These are phyloP conservation scores for Hemileccinum rubropunctum DNA, from an alignment of 768 basidiomycete genomes.

Conservation along the genomic window DNA sequence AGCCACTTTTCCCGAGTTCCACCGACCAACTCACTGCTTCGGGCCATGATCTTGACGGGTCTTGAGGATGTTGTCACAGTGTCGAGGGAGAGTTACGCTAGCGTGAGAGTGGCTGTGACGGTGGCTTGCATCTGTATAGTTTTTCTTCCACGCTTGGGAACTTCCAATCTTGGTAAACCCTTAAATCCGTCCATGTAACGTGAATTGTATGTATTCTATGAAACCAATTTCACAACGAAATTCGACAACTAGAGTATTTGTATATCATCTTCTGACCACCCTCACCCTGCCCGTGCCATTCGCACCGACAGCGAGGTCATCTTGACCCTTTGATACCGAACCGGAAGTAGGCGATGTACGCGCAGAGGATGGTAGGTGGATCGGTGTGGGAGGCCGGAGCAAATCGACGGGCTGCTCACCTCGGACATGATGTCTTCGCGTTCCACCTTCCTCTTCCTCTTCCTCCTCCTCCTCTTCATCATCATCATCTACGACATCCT, in stretches of 20 bases:
- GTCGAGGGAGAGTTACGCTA: too few relatives aligned
- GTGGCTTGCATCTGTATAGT: constrained; percentile 66
- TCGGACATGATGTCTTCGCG: constrained; percentile 30
- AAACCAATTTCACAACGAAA: constrained; percentile 9
- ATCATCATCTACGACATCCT: constrained; percentile 58
- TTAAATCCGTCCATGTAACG: constrained; percentile 1
- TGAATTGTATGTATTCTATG: constrained; percentile 1
- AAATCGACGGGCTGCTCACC: constrained; percentile 37
- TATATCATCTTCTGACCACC: constrained; percentile 45
- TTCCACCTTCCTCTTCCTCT: constrained; percentile 28
- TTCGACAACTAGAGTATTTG: constrained; percentile 16
- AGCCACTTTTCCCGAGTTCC: neutral
- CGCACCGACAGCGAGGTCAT: constrained; percentile 28
- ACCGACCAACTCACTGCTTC: constrained; percentile 59
- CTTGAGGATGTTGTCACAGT: constrained; percentile 51
- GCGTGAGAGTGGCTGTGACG: constrained; percentile 47
- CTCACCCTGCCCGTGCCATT: constrained; percentile 45
- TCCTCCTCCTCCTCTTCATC: constrained; percentile 56
- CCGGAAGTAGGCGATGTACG: constrained; percentile 53
- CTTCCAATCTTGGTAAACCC: constrained; percentile 20
- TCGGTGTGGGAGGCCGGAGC: constrained; percentile 39
- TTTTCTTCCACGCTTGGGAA: constrained; percentile 24
- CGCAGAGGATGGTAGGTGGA: constrained; percentile 41
- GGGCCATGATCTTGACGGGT: constrained; percentile 67
- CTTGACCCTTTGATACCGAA: constrained; percentile 44